Evolutionary conservation across 1,284 basidiomycete species (phyloP), one percentile per base, ranked within the genome.

Genomic region (Heterobasidion parviporum): DNA sequence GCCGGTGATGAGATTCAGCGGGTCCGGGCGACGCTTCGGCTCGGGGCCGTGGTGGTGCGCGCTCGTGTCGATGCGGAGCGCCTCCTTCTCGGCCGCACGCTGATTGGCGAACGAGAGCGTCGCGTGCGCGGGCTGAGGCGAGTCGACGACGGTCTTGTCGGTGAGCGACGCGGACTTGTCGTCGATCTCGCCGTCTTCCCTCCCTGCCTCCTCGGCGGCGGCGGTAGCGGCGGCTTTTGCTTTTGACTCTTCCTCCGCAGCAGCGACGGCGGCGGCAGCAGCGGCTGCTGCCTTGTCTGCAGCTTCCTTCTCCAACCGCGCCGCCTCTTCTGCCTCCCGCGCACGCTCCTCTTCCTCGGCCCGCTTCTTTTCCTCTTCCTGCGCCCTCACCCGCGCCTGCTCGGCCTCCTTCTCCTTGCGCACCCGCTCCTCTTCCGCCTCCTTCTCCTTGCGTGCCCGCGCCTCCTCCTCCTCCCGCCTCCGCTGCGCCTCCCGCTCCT

Each of bases 1-100:
- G 61, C 72, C 67, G 16, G 71, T 72, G 9, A 80, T 77, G 54
- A 91, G 79, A 63, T 93, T 85, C 46, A 94, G 81, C 49, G 83
- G 83, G 53, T 85, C 84, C 53, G 90, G 89, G n/a, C 85, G 80
- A 54, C 70, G 75, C 63, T 74, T 73, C 44, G 71, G 67, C 53
- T 69, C 65, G 8, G 34, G 32, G 8, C 8, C 15, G 12, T 62
- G 16, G 69, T 63, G 49, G 69, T 67, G 32, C 67, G 70, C 34
- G 4, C 72, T 60, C 1, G 85, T 88, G 62, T 83, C 82, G 67
- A 87, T 86, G 47, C 83, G 81, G 26, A 87, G 72, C 18, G 69
- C 43, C 47, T 72, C 81, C 63, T 82, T 82, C 54, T 73, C 67
- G 60, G 61, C 59, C 26, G 67, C 59, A 47, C 63, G 59, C 16